Evolutionary conservation across 2,329 filamentous ascomycete species (phyloP).

Genomic region (Erysiphe pulchra): DNA sequence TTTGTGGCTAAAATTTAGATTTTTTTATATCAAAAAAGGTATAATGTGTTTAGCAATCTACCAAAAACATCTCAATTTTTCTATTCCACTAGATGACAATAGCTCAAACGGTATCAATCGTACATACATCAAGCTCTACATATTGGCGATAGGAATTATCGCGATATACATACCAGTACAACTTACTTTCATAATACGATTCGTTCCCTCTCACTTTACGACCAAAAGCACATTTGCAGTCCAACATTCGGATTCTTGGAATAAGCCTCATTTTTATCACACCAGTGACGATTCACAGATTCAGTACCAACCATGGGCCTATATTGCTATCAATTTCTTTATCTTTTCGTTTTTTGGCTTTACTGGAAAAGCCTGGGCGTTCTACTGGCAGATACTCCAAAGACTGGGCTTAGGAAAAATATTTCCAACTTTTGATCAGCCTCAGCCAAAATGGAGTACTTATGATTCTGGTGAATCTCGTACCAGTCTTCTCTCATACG

Average conservation of each 20-base stretch:
- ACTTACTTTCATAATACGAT: slow-evolving; percentile 25
- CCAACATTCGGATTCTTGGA: neutral
- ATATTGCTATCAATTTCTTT: slow-evolving; percentile 24
- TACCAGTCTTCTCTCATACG: neutral
- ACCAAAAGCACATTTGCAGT: neutral
- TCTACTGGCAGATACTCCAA: slow-evolving; percentile 17
- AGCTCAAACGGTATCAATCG: slow-evolving; percentile 26
- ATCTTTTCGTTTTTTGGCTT: slow-evolving; percentile 40
- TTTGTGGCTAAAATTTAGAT: neutral
- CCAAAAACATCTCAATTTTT: slow-evolving; percentile 31
- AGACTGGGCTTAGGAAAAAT: slow-evolving; percentile 6
- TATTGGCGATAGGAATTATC: slow-evolving; percentile 25
- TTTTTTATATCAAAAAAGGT: slow-evolving; percentile 15
- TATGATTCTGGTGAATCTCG: neutral
- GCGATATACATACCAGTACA: slow-evolving; percentile 26
- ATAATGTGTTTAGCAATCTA: slow-evolving; percentile 33
- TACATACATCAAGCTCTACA: slow-evolving; percentile 33
- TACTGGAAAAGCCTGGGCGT: slow-evolving; percentile 29
- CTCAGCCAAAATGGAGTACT: neutral
- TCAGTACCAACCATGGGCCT: slow-evolving; percentile 29
- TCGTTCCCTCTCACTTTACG: slow-evolving; percentile 10
- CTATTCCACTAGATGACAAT: slow-evolving; percentile 24
- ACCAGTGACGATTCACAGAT: slow-evolving; percentile 15
- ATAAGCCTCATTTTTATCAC: slow-evolving; percentile 14
- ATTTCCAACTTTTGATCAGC: slow-evolving; percentile 4